These are phyloP conservation scores for Tuber borchii DNA, from an alignment of 495 filamentous ascomycete species.

Conservation along the genomic window DNA sequence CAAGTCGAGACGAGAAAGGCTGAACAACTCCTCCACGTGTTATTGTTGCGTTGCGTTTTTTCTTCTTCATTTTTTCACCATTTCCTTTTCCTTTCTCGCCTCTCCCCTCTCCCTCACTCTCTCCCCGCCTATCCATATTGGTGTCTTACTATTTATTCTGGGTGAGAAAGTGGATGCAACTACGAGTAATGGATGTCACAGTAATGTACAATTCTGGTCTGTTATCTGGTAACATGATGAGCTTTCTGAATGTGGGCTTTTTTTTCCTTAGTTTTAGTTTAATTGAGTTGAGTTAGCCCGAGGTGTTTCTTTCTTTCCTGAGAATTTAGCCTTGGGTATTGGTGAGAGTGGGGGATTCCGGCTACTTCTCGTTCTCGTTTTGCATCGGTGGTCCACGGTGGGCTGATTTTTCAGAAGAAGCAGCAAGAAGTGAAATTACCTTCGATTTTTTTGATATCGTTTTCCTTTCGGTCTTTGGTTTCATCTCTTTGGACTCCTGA, in stretches of 20 bases:
- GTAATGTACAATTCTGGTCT: too few relatives aligned
- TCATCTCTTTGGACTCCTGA: not conserved
- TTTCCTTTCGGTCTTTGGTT: not conserved
- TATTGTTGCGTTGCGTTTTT: not conserved
- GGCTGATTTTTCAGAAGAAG: not conserved
- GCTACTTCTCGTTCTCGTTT: not conserved
- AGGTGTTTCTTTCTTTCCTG: not conserved
- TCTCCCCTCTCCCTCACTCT: not conserved
- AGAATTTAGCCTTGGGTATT: not conserved
- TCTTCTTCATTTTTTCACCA: not conserved
- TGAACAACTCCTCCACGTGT: not conserved
- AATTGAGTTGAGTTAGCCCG: not conserved
- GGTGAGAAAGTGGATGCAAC: too few relatives aligned
- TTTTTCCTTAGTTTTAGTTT: not conserved
- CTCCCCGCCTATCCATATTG: not conserved
- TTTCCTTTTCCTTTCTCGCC: not conserved
- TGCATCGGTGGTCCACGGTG: not conserved
- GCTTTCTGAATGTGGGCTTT: not conserved
- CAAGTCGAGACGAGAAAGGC: not conserved
- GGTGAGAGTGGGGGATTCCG: not conserved
- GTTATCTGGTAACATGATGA: too few relatives aligned
- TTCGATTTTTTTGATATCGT: too few relatives aligned
- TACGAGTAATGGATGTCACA: too few relatives aligned
- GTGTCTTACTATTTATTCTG: not conserved
- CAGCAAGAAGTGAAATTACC: too few relatives aligned